Percentiles rank a stretch among this genome's conserved stretches.
phyloP scores from a whole-genome alignment of 1,284 basidiomycete genomes.

The Mycosarcoma maydis region DNA sequence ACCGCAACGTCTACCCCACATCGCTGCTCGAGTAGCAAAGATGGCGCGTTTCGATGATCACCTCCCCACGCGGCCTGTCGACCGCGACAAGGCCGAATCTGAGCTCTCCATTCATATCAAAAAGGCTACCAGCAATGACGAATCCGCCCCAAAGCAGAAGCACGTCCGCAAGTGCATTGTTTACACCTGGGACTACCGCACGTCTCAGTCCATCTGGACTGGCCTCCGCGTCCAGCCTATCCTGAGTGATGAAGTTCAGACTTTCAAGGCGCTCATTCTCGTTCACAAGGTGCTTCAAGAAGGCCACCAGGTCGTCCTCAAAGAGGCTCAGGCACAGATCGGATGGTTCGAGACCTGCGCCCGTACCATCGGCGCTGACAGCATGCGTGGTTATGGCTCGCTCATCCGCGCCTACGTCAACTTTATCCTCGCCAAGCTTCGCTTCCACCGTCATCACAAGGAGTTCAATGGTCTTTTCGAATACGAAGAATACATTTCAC shows the following conservation, averaged over 20 bases:
- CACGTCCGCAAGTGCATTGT: constrained; percentile 67
- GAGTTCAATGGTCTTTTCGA: constrained; percentile 67
- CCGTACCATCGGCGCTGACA: constrained; percentile 57
- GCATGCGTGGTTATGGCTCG: constrained; percentile 61
- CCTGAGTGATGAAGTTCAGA: constrained; percentile 66
- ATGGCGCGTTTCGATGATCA: constrained; percentile 55
- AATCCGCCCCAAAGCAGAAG: constrained; percentile 66
- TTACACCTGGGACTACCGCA: constrained; percentile 67
- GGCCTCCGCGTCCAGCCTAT: constrained; percentile 65
- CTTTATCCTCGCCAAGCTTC: constrained; percentile 65
- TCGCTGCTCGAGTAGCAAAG: not conserved
- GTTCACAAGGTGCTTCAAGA: constrained; percentile 67
- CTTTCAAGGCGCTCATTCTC: constrained; percentile 67
- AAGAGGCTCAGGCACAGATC: constrained; percentile 64
- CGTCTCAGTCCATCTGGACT: constrained; percentile 65
- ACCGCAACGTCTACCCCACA: not conserved
- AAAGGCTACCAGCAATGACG: constrained; percentile 64
- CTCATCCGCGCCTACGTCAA: constrained; percentile 65
- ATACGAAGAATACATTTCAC: constrained; percentile 67
- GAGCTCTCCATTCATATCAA: constrained; percentile 65
- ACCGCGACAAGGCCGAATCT: constrained; percentile 64
- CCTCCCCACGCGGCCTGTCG: constrained; percentile 63
- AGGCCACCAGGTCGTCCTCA: constrained; percentile 62
- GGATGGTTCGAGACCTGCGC: constrained; percentile 67
- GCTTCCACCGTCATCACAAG: constrained; percentile 66